Base-by-base conservation (phyloP, 352 stramenopile species). In the Phytophthora crassamura region DNA sequence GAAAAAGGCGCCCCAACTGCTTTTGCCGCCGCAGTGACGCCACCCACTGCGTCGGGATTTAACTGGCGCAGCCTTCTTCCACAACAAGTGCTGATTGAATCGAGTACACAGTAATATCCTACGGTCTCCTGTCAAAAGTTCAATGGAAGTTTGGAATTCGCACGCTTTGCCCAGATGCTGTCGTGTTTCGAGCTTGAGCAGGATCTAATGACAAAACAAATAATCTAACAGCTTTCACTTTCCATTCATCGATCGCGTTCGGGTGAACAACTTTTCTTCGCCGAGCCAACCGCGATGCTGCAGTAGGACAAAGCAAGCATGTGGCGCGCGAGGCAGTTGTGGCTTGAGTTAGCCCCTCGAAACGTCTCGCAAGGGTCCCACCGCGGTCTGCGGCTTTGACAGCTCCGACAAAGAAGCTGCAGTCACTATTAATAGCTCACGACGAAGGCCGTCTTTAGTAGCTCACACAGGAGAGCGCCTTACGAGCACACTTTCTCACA, bases 1-100 rank as follows among this genome's bases (percentile, higher is more conserved):
- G 51, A n/a, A n/a, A n/a, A n/a, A n/a, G n/a, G n/a, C n/a, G n/a
- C n/a, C 35, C 56, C 63, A 67, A 67, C 63, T 63, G 63, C 50
- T 67, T 71, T 51, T 38, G 12, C 34, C n/a, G 47, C 52, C 53
- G 48, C 4, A 42, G 8, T 45, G 22, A 6, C 32, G 30, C 25
- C 41, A 60, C 38, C 15, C 22, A 12, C 18, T 28, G 16, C 56
- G 34, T 60, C 9, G 14, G 16, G 42, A 53, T 52, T 50, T 51
- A 60, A 41, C 55, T 57, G 34, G 12, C 35, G 49, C 20, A 28
- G 34, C 3, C 14, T 58, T 63, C 60, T 20, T 47, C 28, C 11
- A 5, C 42, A 62, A 25, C 53, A 20, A 25, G 22, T 25, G 22
- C 22, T 3, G 22, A 28, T 28, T 28, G 25, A 28, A 28, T 28